phyloP scores from a whole-genome alignment of 2,329 filamentous ascomycete genomes.

The Akanthomyces uredinophilus region DNA sequence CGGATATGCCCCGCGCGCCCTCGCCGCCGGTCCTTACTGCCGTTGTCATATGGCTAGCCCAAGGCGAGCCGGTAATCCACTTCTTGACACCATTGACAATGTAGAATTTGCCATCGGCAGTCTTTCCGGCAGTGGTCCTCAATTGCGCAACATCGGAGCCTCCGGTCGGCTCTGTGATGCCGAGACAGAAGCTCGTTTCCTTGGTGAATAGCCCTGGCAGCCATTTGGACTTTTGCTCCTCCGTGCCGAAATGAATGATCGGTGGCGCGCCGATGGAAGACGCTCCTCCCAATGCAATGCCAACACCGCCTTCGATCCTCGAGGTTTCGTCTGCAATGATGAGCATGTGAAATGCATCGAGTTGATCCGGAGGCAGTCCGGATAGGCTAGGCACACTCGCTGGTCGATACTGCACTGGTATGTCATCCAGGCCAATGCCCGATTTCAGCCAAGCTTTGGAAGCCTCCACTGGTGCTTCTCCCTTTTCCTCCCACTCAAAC shows the following conservation, averaged over 20 bases:
- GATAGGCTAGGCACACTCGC: conserved; percentile 36
- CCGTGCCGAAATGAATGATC: conserved; percentile 56
- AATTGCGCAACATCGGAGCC: conserved; percentile 62
- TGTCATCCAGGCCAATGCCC: conserved; percentile 33
- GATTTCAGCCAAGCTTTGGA: conserved; percentile 33
- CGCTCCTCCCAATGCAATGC: conserved; percentile 53
- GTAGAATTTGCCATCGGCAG: conserved; percentile 43
- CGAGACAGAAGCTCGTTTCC: conserved; percentile 57
- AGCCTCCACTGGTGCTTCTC: conserved; percentile 42
- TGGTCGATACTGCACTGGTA: conserved; percentile 34
- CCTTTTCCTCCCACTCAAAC: conserved; percentile 59
- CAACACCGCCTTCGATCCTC: conserved; percentile 51
- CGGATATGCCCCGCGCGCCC: conserved; percentile 49
- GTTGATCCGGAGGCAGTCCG: conserved; percentile 41
- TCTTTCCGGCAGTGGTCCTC: conserved; percentile 49
- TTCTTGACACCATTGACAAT: conserved; percentile 64
- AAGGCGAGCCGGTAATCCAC: conserved; percentile 61
- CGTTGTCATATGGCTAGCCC: conserved; percentile 57
- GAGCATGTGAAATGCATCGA: conserved; percentile 53
- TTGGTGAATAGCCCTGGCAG: conserved; percentile 54
- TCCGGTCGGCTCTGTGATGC: conserved; percentile 58
- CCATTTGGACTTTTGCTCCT: conserved; percentile 52
- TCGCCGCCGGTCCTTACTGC: conserved; percentile 55
- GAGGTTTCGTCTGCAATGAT: conserved; percentile 51
- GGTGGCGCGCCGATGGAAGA: conserved; percentile 60